phyloP scores from a whole-genome alignment of 306 rosid species.

The Medicago arabica region DNA sequence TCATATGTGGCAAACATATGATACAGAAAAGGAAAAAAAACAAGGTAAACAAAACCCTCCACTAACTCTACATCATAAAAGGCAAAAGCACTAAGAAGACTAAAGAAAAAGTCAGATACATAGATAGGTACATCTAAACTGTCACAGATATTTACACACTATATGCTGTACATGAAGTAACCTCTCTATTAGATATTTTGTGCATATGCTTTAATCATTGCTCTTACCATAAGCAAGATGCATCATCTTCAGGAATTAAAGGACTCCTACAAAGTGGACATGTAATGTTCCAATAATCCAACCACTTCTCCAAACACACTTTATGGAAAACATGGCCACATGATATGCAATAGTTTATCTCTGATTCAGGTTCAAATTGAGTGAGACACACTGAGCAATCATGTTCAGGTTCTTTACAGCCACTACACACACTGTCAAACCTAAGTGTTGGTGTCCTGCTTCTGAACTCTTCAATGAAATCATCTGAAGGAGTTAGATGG shows the following conservation, averaged over 20 bases:
- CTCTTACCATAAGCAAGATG: conserved; percentile 62
- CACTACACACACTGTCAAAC: conserved; percentile 50
- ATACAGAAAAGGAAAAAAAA: conserved; percentile 26
- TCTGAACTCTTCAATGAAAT: conserved; percentile 65
- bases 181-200: conserved; percentile 33
- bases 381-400: conserved; percentile 85
- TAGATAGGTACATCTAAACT: conserved; percentile 45
- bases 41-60: conserved; percentile 30
- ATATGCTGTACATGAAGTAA: conserved; percentile 53
- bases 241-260: conserved; percentile 66
- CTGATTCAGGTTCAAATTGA: conserved; percentile 74
- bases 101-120: conserved; percentile 45
- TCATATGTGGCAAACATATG: conserved; percentile 19
- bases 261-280: conserved; percentile 96
- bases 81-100: conserved; percentile 37
- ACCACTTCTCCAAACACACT: conserved; percentile 88
- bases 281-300: conserved; percentile 89
- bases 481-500: conserved; percentile 50
- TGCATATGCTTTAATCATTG: conserved; percentile 35
- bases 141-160: conserved; percentile 60
- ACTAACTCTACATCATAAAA: conserved; percentile 44
- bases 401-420: conserved; percentile 53
- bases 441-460: conserved; percentile 59
- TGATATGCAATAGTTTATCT: conserved; percentile 67
- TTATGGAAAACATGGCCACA: conserved; percentile 92